Evolutionary conservation across 768 basidiomycete species (phyloP), one percentile per base, ranked within the genome.

Genomic region (Pholiota microspora): DNA sequence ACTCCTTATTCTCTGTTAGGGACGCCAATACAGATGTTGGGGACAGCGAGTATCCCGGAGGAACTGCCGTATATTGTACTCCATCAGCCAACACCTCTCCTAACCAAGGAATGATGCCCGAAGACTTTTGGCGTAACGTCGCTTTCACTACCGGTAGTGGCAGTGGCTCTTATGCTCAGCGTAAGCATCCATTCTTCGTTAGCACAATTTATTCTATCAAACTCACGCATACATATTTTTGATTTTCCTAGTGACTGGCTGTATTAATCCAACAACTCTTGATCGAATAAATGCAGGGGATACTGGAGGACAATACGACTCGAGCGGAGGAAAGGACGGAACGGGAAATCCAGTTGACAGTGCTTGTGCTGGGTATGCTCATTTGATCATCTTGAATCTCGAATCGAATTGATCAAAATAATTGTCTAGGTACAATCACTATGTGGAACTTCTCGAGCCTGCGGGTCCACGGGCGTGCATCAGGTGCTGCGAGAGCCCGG

Each of bases 391-490:
- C 38, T 21, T 3, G 35, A 15, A 18, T 44, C n/a, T 2, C 15
- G 3, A 36, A 21, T 2, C 29, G n/a, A 13, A 18, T 31, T 29
- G 7, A 32, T 28, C 12, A 9, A 38, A 23, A 56, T 36, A 15
- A 49, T 24, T 13, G 13, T 46, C 2, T 38, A 71, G 70, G 21
- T 84, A 81, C 64, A 82, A 82, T 32, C 80, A 83, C 64, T 84
- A 83, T 59, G 79, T 83, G 18, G 83, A 84, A 58, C 66, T 83
- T 15, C 72, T 83, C 24, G 83, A 84, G 62, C 83, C 82, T 9
- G 69, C 68, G 18, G 80, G 69, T 4, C 65, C 63, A 2, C 73
- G 83, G 2, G 82, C 81, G 6, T 84, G 83, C 64, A 80, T 84
- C 57, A 76, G 74, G 62, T 84, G 83, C 60, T 84, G 83, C 59